Evolutionary conservation across 2,329 filamentous ascomycete species (phyloP).

Genomic region (Pezicula carpinea): DNA sequence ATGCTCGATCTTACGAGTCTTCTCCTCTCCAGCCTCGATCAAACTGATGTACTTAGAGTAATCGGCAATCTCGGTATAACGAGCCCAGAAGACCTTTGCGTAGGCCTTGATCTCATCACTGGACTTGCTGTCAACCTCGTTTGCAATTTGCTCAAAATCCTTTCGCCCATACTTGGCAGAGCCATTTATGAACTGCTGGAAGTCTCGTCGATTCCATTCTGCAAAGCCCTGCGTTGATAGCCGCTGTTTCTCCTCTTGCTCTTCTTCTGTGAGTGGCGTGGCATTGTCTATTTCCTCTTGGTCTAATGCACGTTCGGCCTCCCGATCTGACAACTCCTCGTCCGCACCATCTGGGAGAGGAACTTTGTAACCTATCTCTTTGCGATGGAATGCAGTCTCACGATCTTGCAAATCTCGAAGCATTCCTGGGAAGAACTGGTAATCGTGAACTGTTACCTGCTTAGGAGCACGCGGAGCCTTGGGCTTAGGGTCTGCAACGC

Average conservation of each 20-base stretch:
- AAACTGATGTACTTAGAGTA: constrained; percentile 84
- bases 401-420: constrained; percentile 89
- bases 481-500: constrained; percentile 79
- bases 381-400: constrained; percentile 92
- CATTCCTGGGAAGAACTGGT: constrained; percentile 88
- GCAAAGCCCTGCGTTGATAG: constrained; percentile 83
- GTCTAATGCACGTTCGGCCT: constrained; percentile 80
- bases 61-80: constrained; percentile 85
- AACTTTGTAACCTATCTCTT: constrained; percentile 94
- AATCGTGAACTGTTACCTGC: constrained; percentile 88
- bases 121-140: constrained; percentile 88
- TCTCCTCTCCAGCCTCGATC: constrained; percentile 90
- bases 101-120: constrained; percentile 83
- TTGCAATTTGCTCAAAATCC: constrained; percentile 79
- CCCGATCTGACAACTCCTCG: constrained; percentile 78
- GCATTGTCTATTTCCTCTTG: constrained; percentile 94
- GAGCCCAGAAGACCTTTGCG: constrained; percentile 93
- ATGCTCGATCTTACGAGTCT: constrained; percentile 80
- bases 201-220: constrained; percentile 95
- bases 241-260: constrained; percentile 78
- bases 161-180: constrained; percentile 87
- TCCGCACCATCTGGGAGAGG: constrained; percentile 85
- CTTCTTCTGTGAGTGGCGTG: constrained; percentile 80
- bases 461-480: constrained; percentile 95
- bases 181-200: constrained; percentile 96